A percentile compares a stretch with the other conserved stretches of the same genome.
phyloP scores from a whole-genome alignment of 495 filamentous ascomycete species.

The Penicillium alfredii region DNA sequence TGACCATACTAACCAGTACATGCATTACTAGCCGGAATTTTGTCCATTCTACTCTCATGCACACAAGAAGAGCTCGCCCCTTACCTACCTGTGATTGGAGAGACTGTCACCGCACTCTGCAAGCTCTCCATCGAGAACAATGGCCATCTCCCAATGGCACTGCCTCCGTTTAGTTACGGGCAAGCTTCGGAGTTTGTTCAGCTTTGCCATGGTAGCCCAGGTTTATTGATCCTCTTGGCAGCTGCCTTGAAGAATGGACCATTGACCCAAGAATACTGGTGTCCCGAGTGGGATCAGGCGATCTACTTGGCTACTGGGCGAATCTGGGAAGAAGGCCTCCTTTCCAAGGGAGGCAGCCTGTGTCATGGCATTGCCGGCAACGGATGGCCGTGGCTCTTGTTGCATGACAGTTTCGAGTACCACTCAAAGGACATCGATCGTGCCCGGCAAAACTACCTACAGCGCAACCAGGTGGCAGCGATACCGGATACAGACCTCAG shows the following conservation, averaged over 20 bases:
- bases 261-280: constrained; percentile 27
- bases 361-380: constrained; percentile 47
- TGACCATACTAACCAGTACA: not conserved
- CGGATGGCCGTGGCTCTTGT: constrained; percentile 33
- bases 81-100: constrained; percentile 32
- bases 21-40: constrained; percentile 29
- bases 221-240: constrained; percentile 32
- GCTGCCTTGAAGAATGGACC: constrained; percentile 25
- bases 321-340: constrained; percentile 44
- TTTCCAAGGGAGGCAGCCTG: constrained; percentile 43
- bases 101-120: constrained; percentile 36
- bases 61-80: constrained; percentile 21
- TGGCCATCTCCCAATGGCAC: constrained; percentile 39
- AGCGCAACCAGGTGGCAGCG: constrained; percentile 7
- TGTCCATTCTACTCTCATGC: constrained; percentile 38
- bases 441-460: constrained; percentile 18
- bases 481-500: constrained; percentile 2
- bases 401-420: constrained; percentile 34
- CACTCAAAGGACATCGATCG: constrained; percentile 13
- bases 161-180: constrained; percentile 17
- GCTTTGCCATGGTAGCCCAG: constrained; percentile 43
- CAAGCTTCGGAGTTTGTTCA: constrained; percentile 34
- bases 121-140: constrained; percentile 28
- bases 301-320: constrained; percentile 30
- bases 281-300: constrained; percentile 38